Evolutionary conservation across 2,329 filamentous ascomycete species (phyloP).

Genomic region (Fragosphaeria purpurea): DNA sequence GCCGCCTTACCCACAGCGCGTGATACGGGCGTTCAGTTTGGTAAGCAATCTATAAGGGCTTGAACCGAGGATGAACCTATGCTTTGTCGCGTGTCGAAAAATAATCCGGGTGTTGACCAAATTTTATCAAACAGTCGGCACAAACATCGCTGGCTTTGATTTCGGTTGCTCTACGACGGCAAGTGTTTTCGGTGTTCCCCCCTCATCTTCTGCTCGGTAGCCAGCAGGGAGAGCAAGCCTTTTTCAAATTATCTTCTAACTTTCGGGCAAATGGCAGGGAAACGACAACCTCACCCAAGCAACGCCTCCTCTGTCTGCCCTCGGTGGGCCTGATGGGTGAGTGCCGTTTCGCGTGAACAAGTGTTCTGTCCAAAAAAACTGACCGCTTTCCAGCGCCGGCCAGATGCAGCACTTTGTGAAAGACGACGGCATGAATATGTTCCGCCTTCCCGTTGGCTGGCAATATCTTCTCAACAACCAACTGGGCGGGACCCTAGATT

Average conservation of each 20-base stretch:
- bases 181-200: neutral
- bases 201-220: too few species aligned
- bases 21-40: constrained; percentile 3
- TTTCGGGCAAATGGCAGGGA: neutral
- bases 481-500: constrained; percentile 29
- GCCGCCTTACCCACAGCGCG: neutral
- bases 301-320: constrained; percentile 10
- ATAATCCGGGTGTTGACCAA: neutral
- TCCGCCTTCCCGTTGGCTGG: constrained; percentile 37
- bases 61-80: too few species aligned
- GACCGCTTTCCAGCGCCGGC: constrained; percentile 9
- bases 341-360: constrained; percentile 16
- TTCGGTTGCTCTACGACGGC: constrained; percentile 30
- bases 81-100: too few species aligned
- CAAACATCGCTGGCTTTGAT: constrained; percentile 34
- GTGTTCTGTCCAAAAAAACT: constrained; percentile 13
- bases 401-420: constrained; percentile 48
- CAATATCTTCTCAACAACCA: constrained; percentile 37
- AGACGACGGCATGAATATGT: constrained; percentile 44
- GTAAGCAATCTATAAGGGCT: neutral
- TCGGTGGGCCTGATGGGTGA: constrained; percentile 18
- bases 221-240: too few species aligned
- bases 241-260: too few species aligned
- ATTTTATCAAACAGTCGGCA: neutral
- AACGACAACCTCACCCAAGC: neutral